phyloP scores from a whole-genome alignment of 192 early-diverging fungal genomes.

The Gorgonomyces haynaldii region DNA sequence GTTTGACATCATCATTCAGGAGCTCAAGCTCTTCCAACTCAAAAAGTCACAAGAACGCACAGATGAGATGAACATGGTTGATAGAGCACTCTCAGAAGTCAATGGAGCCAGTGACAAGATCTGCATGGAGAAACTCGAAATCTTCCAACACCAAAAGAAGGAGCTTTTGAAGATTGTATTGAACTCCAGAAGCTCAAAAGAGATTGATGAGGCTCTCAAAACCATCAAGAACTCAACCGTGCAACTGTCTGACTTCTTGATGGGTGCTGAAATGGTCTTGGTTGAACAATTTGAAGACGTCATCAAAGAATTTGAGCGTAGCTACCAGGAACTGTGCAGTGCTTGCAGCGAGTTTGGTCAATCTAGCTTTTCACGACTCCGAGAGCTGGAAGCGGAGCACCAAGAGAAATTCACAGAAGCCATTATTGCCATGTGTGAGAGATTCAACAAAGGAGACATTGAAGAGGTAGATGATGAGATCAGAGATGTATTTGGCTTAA shows the following conservation, averaged over 20 bases:
- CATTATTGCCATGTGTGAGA: constrained; percentile 34
- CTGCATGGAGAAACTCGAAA: constrained; percentile 27
- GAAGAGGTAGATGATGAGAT: constrained; percentile 40
- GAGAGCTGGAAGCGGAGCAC: constrained; percentile 49
- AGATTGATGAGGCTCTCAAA: constrained; percentile 37
- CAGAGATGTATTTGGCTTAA: constrained; percentile 15
- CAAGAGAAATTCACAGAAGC: constrained; percentile 45
- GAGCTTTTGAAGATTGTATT: constrained; percentile 33
- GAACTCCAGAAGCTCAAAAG: constrained; percentile 25
- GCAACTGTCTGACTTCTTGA: constrained; percentile 32
- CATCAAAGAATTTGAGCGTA: constrained; percentile 49
- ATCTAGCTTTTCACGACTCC: constrained; percentile 33
- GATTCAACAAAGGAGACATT: constrained; percentile 46
- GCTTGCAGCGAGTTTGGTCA: constrained; percentile 38
- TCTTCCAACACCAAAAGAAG: constrained; percentile 43
- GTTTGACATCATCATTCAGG: constrained; percentile 42
- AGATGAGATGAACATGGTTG: constrained; percentile 34
- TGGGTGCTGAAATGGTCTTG: constrained; percentile 42
- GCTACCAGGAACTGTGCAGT: constrained; percentile 40
- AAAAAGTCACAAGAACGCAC: constrained; percentile 29
- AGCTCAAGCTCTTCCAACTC: constrained; percentile 37
- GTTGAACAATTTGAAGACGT: constrained; percentile 58
- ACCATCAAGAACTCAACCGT: constrained; percentile 22
- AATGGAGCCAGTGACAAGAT: constrained; percentile 35
- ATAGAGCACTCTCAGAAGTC: constrained; percentile 19